These are phyloP conservation scores for Cladosporium cucumerinum DNA, from an alignment of 2,329 filamentous ascomycete genomes.

Conservation along the genomic window DNA sequence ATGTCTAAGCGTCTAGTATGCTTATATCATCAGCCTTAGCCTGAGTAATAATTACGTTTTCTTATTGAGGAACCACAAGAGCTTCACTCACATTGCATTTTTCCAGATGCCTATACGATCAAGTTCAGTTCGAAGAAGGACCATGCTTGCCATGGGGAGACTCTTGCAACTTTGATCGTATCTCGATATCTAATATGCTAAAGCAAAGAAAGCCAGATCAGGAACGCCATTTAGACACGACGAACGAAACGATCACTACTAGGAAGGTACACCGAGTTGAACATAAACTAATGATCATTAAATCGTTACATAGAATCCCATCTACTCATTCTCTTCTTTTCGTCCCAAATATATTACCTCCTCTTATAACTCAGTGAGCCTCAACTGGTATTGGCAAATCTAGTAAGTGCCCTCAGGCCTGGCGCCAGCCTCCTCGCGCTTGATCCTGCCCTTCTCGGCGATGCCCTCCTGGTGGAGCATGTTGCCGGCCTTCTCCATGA, in stretches of 20 bases:
- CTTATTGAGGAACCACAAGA: no score
- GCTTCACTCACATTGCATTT: no score
- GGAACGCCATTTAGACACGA: not conserved
- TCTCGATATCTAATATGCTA: not conserved
- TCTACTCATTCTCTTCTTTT: not conserved
- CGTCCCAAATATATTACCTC: not conserved
- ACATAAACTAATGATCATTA: not conserved
- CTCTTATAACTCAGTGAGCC: not conserved
- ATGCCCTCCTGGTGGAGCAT: constrained; percentile 49
- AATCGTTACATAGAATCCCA: not conserved
- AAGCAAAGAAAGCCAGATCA: no score
- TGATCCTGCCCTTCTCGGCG: constrained; percentile 49
- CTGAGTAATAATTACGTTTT: not conserved
- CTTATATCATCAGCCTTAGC: not conserved
- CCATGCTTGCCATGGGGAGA: not conserved
- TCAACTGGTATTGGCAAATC: not conserved
- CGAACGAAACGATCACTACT: no score
- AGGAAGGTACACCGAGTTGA: not conserved
- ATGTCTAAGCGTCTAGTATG: not conserved
- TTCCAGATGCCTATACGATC: no score
- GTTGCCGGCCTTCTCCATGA: constrained; percentile 57
- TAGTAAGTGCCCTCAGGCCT: constrained; percentile 9
- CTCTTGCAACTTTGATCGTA: not conserved
- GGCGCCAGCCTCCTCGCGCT: constrained; percentile 41
- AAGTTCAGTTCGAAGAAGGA: no score